Conservation (phyloP, 352 stramenopile genomes). For the Phytophthora megakarya region DNA sequence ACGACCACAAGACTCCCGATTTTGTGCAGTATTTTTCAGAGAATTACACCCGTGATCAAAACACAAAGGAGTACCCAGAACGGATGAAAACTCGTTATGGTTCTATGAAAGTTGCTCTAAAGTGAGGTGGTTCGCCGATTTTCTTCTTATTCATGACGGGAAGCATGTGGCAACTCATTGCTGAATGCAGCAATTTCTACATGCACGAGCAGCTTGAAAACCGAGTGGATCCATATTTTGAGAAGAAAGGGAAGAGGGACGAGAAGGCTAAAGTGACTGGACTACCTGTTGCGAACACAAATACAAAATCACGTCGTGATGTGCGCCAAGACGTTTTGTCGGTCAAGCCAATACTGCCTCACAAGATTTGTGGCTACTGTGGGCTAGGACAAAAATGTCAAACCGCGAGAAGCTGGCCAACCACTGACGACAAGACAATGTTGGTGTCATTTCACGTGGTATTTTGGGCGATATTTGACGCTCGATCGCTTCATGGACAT, state of each 20-base stretch:
- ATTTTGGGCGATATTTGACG: constrained; percentile 4
- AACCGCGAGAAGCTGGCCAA: constrained; percentile 10
- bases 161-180: constrained; percentile 16
- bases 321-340: constrained; percentile 4
- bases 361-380: constrained; percentile 1
- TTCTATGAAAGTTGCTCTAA: neutral
- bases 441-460: constrained; percentile 13
- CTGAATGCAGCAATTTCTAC: constrained; percentile 21
- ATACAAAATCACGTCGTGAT: neutral
- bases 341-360: neutral
- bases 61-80: neutral
- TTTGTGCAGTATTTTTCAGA: neutral
- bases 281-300: neutral
- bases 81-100: neutral
- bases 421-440: constrained; percentile 1
- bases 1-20: neutral
- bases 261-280: neutral
- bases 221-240: constrained; percentile 5
- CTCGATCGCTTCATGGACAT: constrained; percentile 15
- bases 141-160: constrained; percentile 17
- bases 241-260: neutral
- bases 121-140: neutral
- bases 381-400: neutral
- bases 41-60: neutral
- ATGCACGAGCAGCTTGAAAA: constrained; percentile 15